Evolutionary conservation across 2,329 filamentous ascomycete genomes (phyloP).

Genomic region (Paracoccidioides brasiliensis): DNA sequence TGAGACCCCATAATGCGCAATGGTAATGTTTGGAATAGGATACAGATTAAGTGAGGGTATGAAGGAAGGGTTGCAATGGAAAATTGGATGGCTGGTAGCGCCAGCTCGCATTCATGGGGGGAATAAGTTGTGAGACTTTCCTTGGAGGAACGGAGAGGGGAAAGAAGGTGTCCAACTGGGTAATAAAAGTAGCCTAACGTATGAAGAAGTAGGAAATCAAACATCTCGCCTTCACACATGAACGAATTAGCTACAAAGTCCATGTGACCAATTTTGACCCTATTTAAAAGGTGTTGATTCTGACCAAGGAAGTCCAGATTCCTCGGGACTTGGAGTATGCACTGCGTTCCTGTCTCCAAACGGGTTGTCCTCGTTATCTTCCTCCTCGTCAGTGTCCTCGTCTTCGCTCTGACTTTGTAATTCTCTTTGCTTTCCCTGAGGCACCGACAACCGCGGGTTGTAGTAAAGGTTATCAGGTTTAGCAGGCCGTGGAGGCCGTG

Average conservation of each 20-base stretch:
- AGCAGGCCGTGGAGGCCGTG: slow-evolving; percentile 41
- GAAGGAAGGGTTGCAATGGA: background rate
- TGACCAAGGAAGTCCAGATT: slow-evolving; percentile 24
- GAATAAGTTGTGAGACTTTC: background rate
- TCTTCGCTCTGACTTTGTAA: slow-evolving; percentile 46
- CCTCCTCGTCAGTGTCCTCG: slow-evolving; percentile 34
- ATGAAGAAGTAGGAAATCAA: background rate
- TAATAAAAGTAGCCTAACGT: background rate
- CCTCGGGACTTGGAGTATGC: slow-evolving; percentile 21
- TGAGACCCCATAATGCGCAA: background rate
- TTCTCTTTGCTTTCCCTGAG: slow-evolving; percentile 16
- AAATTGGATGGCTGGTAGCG: background rate
- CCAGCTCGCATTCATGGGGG: background rate
- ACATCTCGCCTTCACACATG: slow-evolving; percentile 1
- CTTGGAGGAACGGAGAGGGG: no score
- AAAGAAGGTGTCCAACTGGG: no score
- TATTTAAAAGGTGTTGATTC: slow-evolving; percentile 5
- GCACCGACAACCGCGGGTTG: slow-evolving; percentile 10
- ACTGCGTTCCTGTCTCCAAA: slow-evolving; percentile 70
- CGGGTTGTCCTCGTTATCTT: slow-evolving; percentile 71
- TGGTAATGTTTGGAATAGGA: background rate
- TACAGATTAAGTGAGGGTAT: background rate
- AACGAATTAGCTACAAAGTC: background rate
- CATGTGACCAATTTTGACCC: no score
- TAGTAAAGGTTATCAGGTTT: slow-evolving; percentile 44